Conservation (phyloP, 1,284 basidiomycete genomes). For the Ganoderma meredithae region DNA sequence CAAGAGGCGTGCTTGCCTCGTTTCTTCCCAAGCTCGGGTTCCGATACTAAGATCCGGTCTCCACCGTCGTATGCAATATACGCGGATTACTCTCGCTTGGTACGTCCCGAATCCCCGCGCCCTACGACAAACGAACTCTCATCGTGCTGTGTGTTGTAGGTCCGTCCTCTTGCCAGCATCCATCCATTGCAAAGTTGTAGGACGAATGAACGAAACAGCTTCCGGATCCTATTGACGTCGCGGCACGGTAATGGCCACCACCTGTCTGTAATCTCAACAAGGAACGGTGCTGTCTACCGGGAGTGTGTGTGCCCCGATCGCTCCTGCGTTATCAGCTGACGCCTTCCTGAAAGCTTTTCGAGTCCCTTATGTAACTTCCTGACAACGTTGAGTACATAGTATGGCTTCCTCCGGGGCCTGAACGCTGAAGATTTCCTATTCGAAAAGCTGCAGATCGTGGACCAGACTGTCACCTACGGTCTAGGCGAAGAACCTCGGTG, state of each 20-base stretch:
- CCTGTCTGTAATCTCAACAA: conserved; percentile 31
- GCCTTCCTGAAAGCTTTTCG: background rate
- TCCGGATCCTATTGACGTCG: conserved; percentile 29
- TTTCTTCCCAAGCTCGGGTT: conserved; percentile 13
- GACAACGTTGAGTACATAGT: conserved; percentile 24
- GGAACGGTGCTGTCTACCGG: conserved; percentile 2
- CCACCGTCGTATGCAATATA: conserved; percentile 27
- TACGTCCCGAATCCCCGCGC: conserved; percentile 22
- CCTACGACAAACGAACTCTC: background rate
- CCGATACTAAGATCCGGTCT: conserved; percentile 24
- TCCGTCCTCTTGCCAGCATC: conserved; percentile 9
- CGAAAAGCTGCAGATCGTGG: conserved; percentile 38
- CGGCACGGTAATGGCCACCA: conserved; percentile 29
- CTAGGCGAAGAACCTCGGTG: conserved; percentile 29
- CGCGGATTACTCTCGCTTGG: conserved; percentile 37
- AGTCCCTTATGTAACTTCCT: conserved; percentile 25
- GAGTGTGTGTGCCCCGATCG: background rate
- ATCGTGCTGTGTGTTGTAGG: conserved; percentile 8
- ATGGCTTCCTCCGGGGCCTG: conserved; percentile 10
- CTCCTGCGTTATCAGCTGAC: background rate
- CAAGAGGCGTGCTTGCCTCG: conserved; percentile 35
- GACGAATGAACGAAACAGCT: conserved; percentile 36
- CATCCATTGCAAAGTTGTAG: conserved; percentile 19
- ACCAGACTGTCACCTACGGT: conserved; percentile 39
- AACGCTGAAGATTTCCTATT: conserved; percentile 18